These are phyloP conservation scores for Coniosporium tulheliwenetii DNA, from an alignment of 2,329 filamentous ascomycete species.

Conservation along the genomic window DNA sequence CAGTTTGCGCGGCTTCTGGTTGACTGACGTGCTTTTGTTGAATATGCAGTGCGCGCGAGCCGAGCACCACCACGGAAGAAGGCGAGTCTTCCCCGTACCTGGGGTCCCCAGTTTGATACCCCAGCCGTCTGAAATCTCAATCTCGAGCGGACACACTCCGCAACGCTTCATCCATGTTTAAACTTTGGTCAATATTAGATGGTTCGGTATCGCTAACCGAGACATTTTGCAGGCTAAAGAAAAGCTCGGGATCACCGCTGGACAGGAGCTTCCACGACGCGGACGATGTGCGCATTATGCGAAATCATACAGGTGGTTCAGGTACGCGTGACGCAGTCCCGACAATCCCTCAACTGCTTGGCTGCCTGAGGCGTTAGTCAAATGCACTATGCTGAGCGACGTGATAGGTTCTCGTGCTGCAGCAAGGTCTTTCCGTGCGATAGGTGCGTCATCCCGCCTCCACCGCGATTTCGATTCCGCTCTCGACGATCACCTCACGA, in stretches of 20 bases:
- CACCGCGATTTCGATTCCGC: constrained; percentile 21
- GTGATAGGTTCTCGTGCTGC: constrained; percentile 37
- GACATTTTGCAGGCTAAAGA: constrained; percentile 24
- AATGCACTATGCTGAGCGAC: background rate
- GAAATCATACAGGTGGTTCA: constrained; percentile 41
- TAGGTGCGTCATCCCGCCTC: constrained; percentile 20
- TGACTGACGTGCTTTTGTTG: background rate
- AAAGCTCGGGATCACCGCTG: constrained; percentile 37
- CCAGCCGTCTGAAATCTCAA: background rate
- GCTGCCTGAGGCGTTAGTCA: background rate
- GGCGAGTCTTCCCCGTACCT: constrained; percentile 3
- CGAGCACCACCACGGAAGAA: constrained; percentile 13
- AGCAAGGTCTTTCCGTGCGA: constrained; percentile 41
- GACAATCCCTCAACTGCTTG: background rate
- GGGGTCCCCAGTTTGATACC: background rate
- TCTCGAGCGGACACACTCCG: background rate
- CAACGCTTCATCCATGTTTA: too few species aligned
- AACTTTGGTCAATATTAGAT: too few species aligned
- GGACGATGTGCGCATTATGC: constrained; percentile 39
- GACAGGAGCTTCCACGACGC: constrained; percentile 35
- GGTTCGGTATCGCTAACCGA: too few species aligned
- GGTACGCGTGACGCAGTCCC: constrained; percentile 16
- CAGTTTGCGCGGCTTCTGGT: background rate
- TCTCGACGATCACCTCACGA: background rate
- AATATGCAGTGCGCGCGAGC: constrained; percentile 10